Percentiles rank a stretch among this genome's conserved stretches.
These are phyloP conservation scores for Ascodesmis nigricans DNA, from an alignment of 495 filamentous ascomycete species.

Conservation along the genomic window DNA sequence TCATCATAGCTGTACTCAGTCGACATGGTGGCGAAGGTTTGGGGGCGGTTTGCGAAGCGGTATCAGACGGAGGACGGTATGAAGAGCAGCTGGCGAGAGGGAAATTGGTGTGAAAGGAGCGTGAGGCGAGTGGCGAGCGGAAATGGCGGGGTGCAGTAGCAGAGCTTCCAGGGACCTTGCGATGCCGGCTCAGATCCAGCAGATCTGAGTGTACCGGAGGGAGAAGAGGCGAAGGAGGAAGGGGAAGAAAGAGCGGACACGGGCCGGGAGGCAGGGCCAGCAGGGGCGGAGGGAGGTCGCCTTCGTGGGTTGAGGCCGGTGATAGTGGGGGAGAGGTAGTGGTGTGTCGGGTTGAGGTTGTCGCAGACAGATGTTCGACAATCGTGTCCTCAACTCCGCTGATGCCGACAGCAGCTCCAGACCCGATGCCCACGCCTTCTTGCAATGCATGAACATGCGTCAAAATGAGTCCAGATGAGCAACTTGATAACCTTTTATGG, in stretches of 20 bases:
- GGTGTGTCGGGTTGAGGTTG: not conserved
- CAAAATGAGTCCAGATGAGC: no score
- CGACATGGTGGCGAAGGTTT: conserved; percentile 59
- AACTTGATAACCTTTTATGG: no score
- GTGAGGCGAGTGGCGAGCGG: no score
- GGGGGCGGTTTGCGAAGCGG: conserved; percentile 1
- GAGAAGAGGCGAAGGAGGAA: not conserved
- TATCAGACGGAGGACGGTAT: not conserved
- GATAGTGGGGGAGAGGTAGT: conserved; percentile 1
- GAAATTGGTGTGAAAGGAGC: no score
- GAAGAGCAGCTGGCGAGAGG: not conserved
- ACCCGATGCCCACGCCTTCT: no score
- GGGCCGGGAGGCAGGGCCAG: not conserved
- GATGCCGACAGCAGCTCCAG: not conserved
- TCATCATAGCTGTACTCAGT: conserved; percentile 98
- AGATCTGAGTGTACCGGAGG: not conserved
- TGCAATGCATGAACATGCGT: conserved; percentile 1
- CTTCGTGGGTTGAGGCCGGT: not conserved
- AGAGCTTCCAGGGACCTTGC: not conserved
- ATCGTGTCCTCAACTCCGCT: conserved; percentile 4
- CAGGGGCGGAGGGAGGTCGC: not conserved
- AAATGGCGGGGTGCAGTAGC: no score
- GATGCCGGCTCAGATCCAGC: not conserved
- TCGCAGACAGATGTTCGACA: no score
- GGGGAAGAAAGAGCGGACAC: not conserved